These are phyloP conservation scores for Glonium stellatum DNA, from an alignment of 495 filamentous ascomycete species.

Conservation along the genomic window DNA sequence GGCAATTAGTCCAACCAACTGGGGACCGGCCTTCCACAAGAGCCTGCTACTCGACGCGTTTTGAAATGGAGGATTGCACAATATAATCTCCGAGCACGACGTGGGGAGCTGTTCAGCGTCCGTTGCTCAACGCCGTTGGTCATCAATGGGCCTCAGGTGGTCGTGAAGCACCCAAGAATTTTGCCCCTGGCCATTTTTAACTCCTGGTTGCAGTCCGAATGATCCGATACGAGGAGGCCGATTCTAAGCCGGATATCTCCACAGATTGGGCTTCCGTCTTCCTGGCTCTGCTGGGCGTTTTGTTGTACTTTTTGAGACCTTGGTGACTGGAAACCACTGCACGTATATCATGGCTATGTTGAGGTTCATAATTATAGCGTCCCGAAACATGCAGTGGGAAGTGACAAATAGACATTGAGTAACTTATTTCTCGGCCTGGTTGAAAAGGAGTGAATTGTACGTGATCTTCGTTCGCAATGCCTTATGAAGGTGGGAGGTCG, in stretches of 20 bases:
- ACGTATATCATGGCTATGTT: too few species aligned
- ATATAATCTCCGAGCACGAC: conserved; percentile 6
- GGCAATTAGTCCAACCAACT: background rate
- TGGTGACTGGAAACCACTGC: background rate
- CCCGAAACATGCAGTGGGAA: background rate
- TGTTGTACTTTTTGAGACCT: background rate
- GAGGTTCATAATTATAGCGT: too few species aligned
- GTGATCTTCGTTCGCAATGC: background rate
- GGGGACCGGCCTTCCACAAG: background rate
- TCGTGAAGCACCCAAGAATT: background rate
- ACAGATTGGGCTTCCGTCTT: too few species aligned
- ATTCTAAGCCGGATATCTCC: too few species aligned
- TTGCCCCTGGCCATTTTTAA: background rate
- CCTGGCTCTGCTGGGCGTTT: background rate
- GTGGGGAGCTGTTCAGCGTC: conserved; percentile 1
- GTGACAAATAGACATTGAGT: background rate
- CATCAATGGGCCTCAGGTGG: background rate
- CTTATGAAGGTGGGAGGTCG: background rate
- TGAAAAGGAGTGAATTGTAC: background rate
- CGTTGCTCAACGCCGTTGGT: background rate
- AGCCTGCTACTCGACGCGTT: conserved; percentile 4
- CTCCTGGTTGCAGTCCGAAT: background rate
- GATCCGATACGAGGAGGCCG: background rate
- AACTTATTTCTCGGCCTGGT: background rate
- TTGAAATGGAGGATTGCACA: background rate